phyloP scores from a whole-genome alignment of 805 yeast species.

The Suhomyces prunicola region DNA sequence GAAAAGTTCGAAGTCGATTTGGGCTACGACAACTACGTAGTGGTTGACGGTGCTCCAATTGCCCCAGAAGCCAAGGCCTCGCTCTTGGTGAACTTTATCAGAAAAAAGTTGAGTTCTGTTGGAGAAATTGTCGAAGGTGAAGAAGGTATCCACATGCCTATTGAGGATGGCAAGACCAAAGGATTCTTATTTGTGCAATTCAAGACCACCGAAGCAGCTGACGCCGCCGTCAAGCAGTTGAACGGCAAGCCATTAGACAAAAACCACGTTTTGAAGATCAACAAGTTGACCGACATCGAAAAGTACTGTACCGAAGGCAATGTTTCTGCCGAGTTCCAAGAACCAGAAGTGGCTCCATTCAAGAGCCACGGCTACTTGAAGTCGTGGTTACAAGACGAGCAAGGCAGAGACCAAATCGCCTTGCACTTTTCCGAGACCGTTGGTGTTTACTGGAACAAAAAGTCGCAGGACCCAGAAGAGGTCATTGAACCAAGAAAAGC shows the following conservation, averaged over 20 bases:
- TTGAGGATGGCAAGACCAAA: slow-evolving; percentile 73
- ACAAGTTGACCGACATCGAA: slow-evolving; percentile 79
- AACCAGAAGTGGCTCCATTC: slow-evolving; percentile 72
- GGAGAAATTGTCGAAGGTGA: slow-evolving; percentile 64
- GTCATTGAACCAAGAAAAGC: slow-evolving; percentile 75
- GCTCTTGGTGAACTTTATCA: slow-evolving; percentile 78
- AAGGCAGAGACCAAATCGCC: slow-evolving; percentile 86
- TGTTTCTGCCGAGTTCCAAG: slow-evolving; percentile 58
- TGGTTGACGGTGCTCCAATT: slow-evolving; percentile 93
- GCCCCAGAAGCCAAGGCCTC: slow-evolving; percentile 89
- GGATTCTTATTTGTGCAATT: slow-evolving; percentile 88
- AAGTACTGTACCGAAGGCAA: slow-evolving; percentile 66
- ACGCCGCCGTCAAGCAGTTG: slow-evolving; percentile 72
- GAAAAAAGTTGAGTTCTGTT: slow-evolving; percentile 70
- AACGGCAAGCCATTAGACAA: slow-evolving; percentile 91
- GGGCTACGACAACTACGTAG: slow-evolving; percentile 71
- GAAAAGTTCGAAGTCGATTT: slow-evolving; percentile 61
- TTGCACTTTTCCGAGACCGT: slow-evolving; percentile 77
- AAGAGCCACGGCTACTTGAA: slow-evolving; percentile 76
- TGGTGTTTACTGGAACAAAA: slow-evolving; percentile 84
- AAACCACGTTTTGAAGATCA: slow-evolving; percentile 84
- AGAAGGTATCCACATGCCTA: slow-evolving; percentile 78
- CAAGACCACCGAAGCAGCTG: slow-evolving; percentile 63
- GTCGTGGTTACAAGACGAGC: slow-evolving; percentile 86
- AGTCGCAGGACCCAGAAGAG: slow-evolving; percentile 67